Base-by-base conservation (phyloP, 768 basidiomycete genomes). In the Leccinum imitatum region DNA sequence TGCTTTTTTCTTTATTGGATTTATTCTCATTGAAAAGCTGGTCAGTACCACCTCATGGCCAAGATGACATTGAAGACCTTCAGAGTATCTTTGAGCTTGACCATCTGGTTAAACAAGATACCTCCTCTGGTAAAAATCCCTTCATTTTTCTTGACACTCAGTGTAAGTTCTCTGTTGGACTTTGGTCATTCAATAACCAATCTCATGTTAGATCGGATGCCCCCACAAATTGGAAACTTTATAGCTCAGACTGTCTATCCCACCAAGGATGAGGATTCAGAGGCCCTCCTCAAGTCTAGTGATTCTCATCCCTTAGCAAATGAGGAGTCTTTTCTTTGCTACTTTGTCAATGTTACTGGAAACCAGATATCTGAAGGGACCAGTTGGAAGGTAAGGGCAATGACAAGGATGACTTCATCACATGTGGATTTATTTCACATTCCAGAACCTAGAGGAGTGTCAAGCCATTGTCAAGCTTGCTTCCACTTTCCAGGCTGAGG, bases 21-120 rank as follows among this genome's bases (percentile, higher is more conserved):
- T 23, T 60, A 67, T 25, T 71, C 31, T 69, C 61, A 23, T 23
- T 23, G 23, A 62, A 58, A 66, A 17, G 71, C 50, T 39, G 31
- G 65, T 19, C 62, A 93, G 92, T 93, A 65, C 89, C 92, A 64
- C 91, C 92, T 2, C 83, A 79, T 85, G 91, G 90, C 10, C 83
- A 89, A 63, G 89, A 90, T 63, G 81, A 87, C 47, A 75, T 87
- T 46, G 70, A 79, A 58, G 81, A 80, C 2, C 77, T 93, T 13
- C 79, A 87, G 61, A 91, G 90, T 65, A 82, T 93, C 13, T 93
- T 93, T 82, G 91, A 93, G 61, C 68, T 89, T n/a, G 52, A 73
- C 0, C 87, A 93, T 67, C 77, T 94, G 3, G 68, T n/a, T 1
- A 58, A 61, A 8, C 56, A 71, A 4, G 69, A 74, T 10, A 11